phyloP scores from a whole-genome alignment of 2,329 filamentous ascomycete species.

The Dactylonectria macrodidyma region DNA sequence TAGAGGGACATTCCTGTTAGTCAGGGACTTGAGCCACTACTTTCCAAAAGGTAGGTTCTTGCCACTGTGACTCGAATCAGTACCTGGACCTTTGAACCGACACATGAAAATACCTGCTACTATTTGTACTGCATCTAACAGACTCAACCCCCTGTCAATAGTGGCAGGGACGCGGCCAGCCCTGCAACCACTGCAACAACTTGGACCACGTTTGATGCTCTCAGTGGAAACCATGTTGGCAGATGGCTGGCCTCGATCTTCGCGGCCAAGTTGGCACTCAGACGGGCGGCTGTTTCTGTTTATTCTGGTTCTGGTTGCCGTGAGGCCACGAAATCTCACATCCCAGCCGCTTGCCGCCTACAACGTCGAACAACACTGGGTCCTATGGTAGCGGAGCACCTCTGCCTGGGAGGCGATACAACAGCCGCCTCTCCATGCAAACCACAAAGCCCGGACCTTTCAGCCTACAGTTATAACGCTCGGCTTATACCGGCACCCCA shows the following conservation, averaged over 20 bases:
- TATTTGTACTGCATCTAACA: conserved; percentile 19
- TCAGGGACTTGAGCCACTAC: conserved; percentile 19
- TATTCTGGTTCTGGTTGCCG: conserved; percentile 33
- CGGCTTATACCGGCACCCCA: conserved; percentile 19
- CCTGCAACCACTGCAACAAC: conserved; percentile 31
- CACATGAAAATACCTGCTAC: conserved; percentile 1
- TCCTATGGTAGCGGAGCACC: neutral
- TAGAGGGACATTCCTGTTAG: conserved; percentile 8
- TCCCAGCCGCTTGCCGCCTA: conserved; percentile 30
- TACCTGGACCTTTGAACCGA: conserved; percentile 8
- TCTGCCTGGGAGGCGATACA: conserved; percentile 23
- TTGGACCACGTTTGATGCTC: conserved; percentile 45
- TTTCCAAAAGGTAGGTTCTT: conserved; percentile 10
- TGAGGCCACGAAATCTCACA: conserved; percentile 18
- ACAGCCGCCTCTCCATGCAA: conserved; percentile 17
- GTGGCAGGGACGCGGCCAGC: conserved; percentile 23
- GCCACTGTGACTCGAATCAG: neutral
- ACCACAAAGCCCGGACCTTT: conserved; percentile 18
- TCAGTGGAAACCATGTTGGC: conserved; percentile 38
- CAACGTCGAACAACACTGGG: conserved; percentile 7
- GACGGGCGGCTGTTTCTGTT: conserved; percentile 39
- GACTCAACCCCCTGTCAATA: neutral
- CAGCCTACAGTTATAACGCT: conserved; percentile 21
- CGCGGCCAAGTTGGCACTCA: conserved; percentile 29
- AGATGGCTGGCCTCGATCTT: conserved; percentile 31